These are phyloP conservation scores for Taxawa tesnikishii DNA, from an alignment of 2,329 filamentous ascomycete genomes.

Conservation along the genomic window DNA sequence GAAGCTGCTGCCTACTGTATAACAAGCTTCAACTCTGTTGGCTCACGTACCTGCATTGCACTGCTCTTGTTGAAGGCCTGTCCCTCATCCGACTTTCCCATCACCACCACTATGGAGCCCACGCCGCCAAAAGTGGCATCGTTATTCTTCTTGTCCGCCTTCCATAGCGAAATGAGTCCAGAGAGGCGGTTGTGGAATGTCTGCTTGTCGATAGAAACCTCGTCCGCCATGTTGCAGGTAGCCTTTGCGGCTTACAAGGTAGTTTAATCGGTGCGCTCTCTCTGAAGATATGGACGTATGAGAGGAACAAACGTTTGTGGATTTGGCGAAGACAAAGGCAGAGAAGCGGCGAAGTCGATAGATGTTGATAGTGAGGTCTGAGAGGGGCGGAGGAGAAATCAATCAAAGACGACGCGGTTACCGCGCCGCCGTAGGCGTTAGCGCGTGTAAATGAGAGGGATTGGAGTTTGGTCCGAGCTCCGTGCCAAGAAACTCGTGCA, in stretches of 20 bases:
- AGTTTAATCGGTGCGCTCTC: not conserved
- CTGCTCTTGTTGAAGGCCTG: constrained; percentile 91
- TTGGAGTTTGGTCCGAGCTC: too few species aligned
- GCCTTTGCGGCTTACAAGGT: not conserved
- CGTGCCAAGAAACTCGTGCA: too few species aligned
- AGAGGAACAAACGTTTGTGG: too few species aligned
- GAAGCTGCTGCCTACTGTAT: not conserved
- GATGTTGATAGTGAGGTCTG: too few species aligned
- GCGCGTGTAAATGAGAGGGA: too few species aligned
- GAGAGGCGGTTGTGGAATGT: constrained; percentile 88
- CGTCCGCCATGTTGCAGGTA: constrained; percentile 46
- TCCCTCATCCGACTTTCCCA: constrained; percentile 88
- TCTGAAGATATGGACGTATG: too few species aligned
- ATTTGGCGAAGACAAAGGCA: too few species aligned
- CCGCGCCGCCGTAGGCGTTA: too few species aligned
- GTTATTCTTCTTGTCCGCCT: constrained; percentile 81
- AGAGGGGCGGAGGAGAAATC: too few species aligned
- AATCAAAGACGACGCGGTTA: too few species aligned
- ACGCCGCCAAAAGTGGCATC: constrained; percentile 78
- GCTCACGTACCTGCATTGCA: constrained; percentile 69
- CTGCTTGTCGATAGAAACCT: constrained; percentile 92
- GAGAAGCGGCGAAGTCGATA: too few species aligned
- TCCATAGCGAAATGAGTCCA: constrained; percentile 84
- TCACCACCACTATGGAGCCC: constrained; percentile 75
- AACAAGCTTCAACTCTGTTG: constrained; percentile 7